Evolutionary conservation across 768 basidiomycete genomes (phyloP).

Genomic region (Coprinopsis marcescibilis): DNA sequence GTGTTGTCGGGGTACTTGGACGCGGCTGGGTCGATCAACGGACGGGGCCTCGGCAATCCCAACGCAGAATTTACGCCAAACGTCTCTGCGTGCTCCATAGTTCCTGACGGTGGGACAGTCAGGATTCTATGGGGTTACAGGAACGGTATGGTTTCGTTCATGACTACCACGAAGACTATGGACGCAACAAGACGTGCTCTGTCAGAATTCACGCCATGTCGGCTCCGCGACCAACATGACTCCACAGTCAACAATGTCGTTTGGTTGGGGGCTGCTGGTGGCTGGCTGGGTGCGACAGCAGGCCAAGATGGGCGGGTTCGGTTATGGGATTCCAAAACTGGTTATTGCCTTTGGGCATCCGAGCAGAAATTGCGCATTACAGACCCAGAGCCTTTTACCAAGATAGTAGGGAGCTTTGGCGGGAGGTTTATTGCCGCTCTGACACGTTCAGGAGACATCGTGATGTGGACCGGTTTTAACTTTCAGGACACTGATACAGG

Average conservation of each 20-base stretch:
- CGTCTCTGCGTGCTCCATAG: slow-evolving; percentile 50
- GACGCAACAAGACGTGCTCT: slow-evolving; percentile 41
- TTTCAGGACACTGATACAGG: background rate
- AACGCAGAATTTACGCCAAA: slow-evolving; percentile 71
- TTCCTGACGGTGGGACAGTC: slow-evolving; percentile 60
- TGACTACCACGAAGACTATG: slow-evolving; percentile 53
- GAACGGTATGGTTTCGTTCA: slow-evolving; percentile 62
- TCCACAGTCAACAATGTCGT: slow-evolving; percentile 50
- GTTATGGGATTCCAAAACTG: slow-evolving; percentile 58
- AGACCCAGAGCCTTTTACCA: slow-evolving; percentile 44
- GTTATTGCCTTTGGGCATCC: slow-evolving; percentile 63
- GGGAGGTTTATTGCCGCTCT: slow-evolving; percentile 41
- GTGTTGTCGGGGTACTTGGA: slow-evolving; percentile 67
- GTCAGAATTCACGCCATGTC: slow-evolving; percentile 43
- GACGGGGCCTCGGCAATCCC: slow-evolving; percentile 64
- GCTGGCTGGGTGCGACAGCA: slow-evolving; percentile 40
- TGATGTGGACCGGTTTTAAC: slow-evolving; percentile 47
- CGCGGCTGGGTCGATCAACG: slow-evolving; percentile 51
- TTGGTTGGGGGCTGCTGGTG: slow-evolving; percentile 36
- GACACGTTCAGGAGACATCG: slow-evolving; percentile 53
- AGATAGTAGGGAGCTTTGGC: slow-evolving; percentile 37
- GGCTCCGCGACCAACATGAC: slow-evolving; percentile 56
- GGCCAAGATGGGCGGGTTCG: slow-evolving; percentile 65
- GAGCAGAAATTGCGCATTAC: slow-evolving; percentile 26
- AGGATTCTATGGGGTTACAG: slow-evolving; percentile 70